These are phyloP conservation scores for Leptodermis oblonga DNA, from an alignment of 257 asterid genomes.

Conservation along the genomic window DNA sequence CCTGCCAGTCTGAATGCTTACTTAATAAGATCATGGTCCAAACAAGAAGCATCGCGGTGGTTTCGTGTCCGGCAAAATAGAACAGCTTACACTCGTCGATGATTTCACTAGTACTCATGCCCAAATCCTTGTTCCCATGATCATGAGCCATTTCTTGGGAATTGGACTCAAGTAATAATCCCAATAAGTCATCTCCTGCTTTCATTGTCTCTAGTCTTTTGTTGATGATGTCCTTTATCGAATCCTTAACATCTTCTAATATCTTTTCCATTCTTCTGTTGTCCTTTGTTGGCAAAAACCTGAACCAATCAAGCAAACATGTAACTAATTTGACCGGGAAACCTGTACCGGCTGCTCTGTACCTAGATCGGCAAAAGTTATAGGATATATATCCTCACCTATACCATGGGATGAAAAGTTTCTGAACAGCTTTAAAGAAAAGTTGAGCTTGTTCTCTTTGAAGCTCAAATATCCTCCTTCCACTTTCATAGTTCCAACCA, in stretches of 20 bases:
- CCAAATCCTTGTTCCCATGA: neutral
- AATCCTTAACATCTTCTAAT: neutral
- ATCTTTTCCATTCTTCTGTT: constrained; percentile 9
- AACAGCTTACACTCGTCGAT: neutral
- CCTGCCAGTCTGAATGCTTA: neutral
- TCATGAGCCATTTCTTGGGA: neutral
- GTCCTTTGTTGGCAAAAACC: constrained; percentile 1
- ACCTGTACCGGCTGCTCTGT: too few species aligned
- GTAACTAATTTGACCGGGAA: too few species aligned
- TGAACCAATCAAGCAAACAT: neutral
- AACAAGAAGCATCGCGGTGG: neutral
- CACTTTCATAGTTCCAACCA: neutral
- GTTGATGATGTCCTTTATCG: neutral
- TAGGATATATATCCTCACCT: too few species aligned
- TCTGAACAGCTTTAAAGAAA: neutral
- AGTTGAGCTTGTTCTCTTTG: neutral
- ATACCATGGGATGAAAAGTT: neutral
- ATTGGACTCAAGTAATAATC: neutral
- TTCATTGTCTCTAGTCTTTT: neutral
- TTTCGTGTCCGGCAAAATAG: neutral
- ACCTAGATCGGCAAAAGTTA: too few species aligned
- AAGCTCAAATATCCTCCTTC: constrained; percentile 6
- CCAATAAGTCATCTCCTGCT: neutral
- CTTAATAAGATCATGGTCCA: neutral
- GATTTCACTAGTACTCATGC: neutral